Percentiles rank a stretch among this genome's conserved stretches.
These are phyloP conservation scores for Neurospora sublineolata DNA, from an alignment of 495 filamentous ascomycete species.

Conservation along the genomic window DNA sequence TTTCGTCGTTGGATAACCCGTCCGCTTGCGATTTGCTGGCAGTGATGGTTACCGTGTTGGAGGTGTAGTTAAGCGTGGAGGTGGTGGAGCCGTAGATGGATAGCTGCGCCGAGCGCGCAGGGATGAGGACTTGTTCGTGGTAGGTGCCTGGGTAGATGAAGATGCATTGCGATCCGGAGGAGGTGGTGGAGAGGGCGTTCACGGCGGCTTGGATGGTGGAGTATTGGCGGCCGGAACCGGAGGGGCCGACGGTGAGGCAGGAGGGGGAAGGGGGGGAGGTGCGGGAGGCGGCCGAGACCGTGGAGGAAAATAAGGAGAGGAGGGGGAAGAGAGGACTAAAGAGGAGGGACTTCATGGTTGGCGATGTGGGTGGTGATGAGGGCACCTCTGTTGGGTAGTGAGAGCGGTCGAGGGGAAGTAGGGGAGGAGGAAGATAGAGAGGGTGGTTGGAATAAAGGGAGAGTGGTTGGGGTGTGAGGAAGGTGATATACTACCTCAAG, in stretches of 20 bases:
- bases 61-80: conserved; percentile 41
- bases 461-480: neutral
- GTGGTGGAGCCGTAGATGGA: conserved; percentile 51
- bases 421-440: neutral
- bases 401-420: neutral
- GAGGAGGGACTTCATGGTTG: conserved; percentile 6
- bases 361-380: neutral
- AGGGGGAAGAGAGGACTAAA: too few relatives aligned
- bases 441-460: neutral
- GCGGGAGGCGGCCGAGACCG: conserved; percentile 29
- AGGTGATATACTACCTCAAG: neutral
- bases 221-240: conserved; percentile 27
- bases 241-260: conserved; percentile 38
- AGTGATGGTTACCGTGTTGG: conserved; percentile 51
- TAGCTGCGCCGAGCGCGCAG: conserved; percentile 30
- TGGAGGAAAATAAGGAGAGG: conserved; percentile 9
- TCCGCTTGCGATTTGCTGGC: conserved; percentile 29
- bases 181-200: conserved; percentile 36
- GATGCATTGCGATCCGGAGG: conserved; percentile 39
- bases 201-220: conserved; percentile 47
- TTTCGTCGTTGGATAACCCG: conserved; percentile 34
- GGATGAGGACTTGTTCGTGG: conserved; percentile 46
- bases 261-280: conserved; percentile 39
- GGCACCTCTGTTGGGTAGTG: neutral
- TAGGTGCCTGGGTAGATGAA: conserved; percentile 53